Percentiles rank a stretch among this genome's conserved stretches.
Evolutionary conservation across 2,329 filamentous ascomycete species (phyloP).

Genomic region (Dactylonectria estremocensis): DNA sequence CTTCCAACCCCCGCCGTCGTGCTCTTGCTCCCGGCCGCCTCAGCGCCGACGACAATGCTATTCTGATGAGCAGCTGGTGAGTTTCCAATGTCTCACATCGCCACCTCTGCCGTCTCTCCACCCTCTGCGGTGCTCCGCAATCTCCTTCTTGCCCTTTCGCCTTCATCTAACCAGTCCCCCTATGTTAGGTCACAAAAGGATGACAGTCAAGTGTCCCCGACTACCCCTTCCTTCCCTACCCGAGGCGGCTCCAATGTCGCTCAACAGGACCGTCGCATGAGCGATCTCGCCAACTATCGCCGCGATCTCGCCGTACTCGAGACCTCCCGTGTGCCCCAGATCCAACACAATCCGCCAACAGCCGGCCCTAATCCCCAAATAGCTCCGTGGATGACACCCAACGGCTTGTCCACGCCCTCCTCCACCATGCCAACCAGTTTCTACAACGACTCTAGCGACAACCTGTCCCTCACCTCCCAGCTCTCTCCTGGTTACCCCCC

Average conservation of each 20-base stretch:
- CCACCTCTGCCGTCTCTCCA: constrained; percentile 36
- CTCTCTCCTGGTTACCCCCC: constrained; percentile 80
- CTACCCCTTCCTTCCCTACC: constrained; percentile 61
- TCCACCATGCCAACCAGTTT: constrained; percentile 71
- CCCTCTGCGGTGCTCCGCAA: constrained; percentile 32
- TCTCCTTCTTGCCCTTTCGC: constrained; percentile 15
- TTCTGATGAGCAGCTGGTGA: constrained; percentile 48
- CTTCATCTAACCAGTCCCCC: constrained; percentile 40
- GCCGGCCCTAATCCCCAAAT: constrained; percentile 68
- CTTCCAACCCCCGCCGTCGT: constrained; percentile 40
- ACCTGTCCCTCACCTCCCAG: constrained; percentile 73
- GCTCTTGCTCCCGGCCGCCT: constrained; percentile 35
- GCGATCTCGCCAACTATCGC: constrained; percentile 78
- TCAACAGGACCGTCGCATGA: constrained; percentile 68
- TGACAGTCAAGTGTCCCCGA: constrained; percentile 65
- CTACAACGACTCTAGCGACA: constrained; percentile 83
- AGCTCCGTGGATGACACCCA: constrained; percentile 71
- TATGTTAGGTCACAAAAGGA: constrained; percentile 52
- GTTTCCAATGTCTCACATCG: constrained; percentile 30
- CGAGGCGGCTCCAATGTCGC: constrained; percentile 60
- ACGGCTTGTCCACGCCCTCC: constrained; percentile 55
- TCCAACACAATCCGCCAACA: constrained; percentile 67
- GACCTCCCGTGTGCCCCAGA: constrained; percentile 72
- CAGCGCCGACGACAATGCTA: constrained; percentile 45
- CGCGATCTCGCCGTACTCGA: constrained; percentile 81